Conservation (phyloP, 208 protist genomes). For the Leishmania arabica region DNA sequence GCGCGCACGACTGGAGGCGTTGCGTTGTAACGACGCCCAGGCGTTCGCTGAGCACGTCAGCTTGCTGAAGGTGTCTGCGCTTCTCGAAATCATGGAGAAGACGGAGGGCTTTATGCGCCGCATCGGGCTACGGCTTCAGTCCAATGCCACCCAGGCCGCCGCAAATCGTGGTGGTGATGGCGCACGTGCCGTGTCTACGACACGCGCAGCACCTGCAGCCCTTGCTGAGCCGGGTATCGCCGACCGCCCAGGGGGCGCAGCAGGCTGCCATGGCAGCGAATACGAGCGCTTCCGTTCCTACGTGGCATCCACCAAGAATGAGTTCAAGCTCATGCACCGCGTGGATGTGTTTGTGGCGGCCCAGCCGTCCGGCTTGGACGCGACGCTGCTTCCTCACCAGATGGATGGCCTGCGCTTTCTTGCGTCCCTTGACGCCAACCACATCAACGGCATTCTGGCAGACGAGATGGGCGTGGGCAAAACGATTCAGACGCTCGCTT, state of each 20-base stretch:
- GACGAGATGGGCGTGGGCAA: slow-evolving; percentile 98
- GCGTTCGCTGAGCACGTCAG: slow-evolving; percentile 56
- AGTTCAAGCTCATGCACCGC: slow-evolving; percentile 55
- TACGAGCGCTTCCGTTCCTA: slow-evolving; percentile 61
- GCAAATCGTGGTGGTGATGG: background rate
- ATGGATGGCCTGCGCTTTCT: slow-evolving; percentile 97
- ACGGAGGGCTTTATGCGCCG: slow-evolving; percentile 63
- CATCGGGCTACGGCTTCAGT: slow-evolving; percentile 44
- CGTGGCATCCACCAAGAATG: slow-evolving; percentile 45
- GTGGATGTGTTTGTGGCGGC: slow-evolving; percentile 41
- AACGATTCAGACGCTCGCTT: slow-evolving; percentile 93
- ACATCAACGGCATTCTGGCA: slow-evolving; percentile 95
- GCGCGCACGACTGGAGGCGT: slow-evolving; percentile 40
- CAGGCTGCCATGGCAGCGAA: background rate
- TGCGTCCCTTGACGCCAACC: slow-evolving; percentile 64
- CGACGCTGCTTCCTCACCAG: slow-evolving; percentile 96
- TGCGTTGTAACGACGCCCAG: slow-evolving; percentile 46
- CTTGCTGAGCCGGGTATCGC: background rate
- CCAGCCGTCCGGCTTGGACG: slow-evolving; percentile 41
- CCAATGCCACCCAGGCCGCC: slow-evolving; percentile 4
- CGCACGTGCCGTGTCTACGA: background rate
- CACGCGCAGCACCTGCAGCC: background rate
- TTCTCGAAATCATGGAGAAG: slow-evolving; percentile 67
- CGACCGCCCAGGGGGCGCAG: background rate
- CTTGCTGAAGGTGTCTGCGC: slow-evolving; percentile 49